Base-by-base conservation (phyloP, 2,329 filamentous ascomycete genomes). In the Xylaria sp. region DNA sequence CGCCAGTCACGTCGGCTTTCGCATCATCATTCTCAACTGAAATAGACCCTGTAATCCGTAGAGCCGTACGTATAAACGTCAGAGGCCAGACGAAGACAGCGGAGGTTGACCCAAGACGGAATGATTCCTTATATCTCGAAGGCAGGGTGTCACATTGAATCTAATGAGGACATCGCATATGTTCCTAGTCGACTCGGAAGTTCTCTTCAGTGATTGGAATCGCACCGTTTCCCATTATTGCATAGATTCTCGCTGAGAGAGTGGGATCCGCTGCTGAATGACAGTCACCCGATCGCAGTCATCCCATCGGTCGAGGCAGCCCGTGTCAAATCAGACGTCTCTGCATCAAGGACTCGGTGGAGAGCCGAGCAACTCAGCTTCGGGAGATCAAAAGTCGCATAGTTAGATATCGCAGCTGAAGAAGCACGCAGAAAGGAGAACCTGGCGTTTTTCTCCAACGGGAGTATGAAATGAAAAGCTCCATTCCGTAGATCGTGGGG, bases 251-350 rank as follows among this genome's bases (percentile, higher is more conserved):
- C 55, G 55, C 16, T 30, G 60, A 92, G 89, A 67, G 97, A 94
- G 94, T 99, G 94, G 94, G 97, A 97, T 68, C 94, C n/a, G 92
- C 92, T n/a, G 93, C 93, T 0, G 94, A 99, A 76, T 99, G 94
- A 94, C 94, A 99, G 76, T 94, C 90, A 63, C 94, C 94, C 2
- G 94, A 99, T 73, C 84, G 90, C 65, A 92, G 89, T 71, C 94
- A 97, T 76, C 92, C 94, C 58, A 99, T 97, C 67, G 94, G 94
- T 37, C 94, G 99, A 78, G 90, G 87, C 52, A 89, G 94, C 6
- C 93, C 93, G 34, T 97, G 94, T 72, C 91, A 91, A 42, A 96
- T 99, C 68, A 97, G 92, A 1, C 87, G 94, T 34, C 84, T 99
- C 9, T 95, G 92, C 71, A 97, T 99, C 63, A 93, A 99, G 73